These are phyloP conservation scores for Primulina tabacum DNA, from an alignment of 257 asterid genomes.

Conservation along the genomic window DNA sequence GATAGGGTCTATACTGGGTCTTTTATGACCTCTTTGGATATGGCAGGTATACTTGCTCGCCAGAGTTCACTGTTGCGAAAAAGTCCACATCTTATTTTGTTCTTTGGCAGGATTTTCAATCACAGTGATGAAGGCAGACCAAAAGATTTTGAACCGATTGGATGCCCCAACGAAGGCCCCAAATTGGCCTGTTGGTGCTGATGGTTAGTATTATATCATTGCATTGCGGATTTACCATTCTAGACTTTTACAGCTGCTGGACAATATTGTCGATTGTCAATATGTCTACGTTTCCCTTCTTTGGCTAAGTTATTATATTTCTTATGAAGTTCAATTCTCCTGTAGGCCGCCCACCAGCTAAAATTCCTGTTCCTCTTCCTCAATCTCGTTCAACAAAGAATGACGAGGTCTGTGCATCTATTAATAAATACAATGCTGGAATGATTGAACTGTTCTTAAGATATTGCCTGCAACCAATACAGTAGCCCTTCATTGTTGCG, in stretches of 20 bases:
- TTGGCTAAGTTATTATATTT: constrained; percentile 13
- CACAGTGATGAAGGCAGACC: constrained; percentile 86
- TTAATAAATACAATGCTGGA: constrained; percentile 16
- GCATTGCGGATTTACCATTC: constrained; percentile 13
- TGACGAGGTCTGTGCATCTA: constrained; percentile 51
- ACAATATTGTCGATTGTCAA: constrained; percentile 6
- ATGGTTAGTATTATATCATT: constrained; percentile 51
- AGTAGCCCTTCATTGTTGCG: not conserved
- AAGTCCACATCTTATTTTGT: constrained; percentile 21
- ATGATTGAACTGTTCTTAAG: not conserved
- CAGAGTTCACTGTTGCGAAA: constrained; percentile 15
- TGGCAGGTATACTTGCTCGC: constrained; percentile 64
- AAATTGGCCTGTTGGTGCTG: constrained; percentile 92
- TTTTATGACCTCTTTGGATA: constrained; percentile 96
- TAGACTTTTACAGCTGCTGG: constrained; percentile 1
- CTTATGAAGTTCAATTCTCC: constrained; percentile 26
- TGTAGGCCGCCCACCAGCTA: constrained; percentile 89
- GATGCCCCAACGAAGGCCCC: constrained; percentile 98
- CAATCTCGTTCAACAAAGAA: constrained; percentile 59
- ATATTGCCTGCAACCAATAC: not conserved
- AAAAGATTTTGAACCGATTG: constrained; percentile 58
- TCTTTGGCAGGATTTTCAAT: constrained; percentile 76
- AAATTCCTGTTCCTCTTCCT: constrained; percentile 93
- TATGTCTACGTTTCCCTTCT: not conserved
- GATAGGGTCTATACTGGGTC: constrained; percentile 98